Percentiles rank a stretch among this genome's conserved stretches.
Conservation (phyloP, 73 alveolate species). For the Effrenium voratum region DNA sequence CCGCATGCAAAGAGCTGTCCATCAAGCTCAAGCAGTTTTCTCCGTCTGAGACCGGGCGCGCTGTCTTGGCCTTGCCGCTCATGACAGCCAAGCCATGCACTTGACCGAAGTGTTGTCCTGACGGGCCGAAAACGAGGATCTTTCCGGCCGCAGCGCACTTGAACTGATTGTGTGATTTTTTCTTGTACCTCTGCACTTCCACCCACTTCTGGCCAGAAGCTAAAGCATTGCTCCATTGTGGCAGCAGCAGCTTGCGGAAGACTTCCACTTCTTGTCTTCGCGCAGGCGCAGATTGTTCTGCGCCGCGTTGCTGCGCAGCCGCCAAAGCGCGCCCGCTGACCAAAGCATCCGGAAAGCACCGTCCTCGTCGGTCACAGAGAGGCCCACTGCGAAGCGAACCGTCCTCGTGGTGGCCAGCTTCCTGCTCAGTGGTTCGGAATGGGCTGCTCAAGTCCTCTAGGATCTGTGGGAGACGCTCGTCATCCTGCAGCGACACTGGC, state of each 20-base stretch:
- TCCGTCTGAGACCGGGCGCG: neutral
- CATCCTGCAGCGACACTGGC: no score
- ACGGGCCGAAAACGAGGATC: constrained; percentile 22
- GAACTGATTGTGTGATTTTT: neutral
- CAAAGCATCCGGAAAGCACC: no score
- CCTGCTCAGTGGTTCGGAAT: no score
- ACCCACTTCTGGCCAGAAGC: constrained; percentile 40
- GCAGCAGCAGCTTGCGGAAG: constrained; percentile 19
- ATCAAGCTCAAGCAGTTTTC: neutral
- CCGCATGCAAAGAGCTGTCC: constrained; percentile 11
- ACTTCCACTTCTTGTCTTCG: neutral
- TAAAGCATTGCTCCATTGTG: constrained; percentile 32
- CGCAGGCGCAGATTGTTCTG: no score
- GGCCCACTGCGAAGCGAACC: no score
- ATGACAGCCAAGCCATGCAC: constrained; percentile 42
- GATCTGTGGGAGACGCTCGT: no score
- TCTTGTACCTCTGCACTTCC: constrained; percentile 35
- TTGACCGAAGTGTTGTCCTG: constrained; percentile 24
- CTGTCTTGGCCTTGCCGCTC: neutral
- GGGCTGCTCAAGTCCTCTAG: no score
- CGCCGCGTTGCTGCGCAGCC: no score
- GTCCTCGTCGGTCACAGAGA: no score
- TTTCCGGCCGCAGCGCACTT: neutral
- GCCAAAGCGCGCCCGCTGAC: neutral
- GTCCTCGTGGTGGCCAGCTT: no score